Evolutionary conservation across 1,139 yeast genomes (phyloP), one percentile per base, ranked within the genome.

Genomic region (Candida sanyaensis): DNA sequence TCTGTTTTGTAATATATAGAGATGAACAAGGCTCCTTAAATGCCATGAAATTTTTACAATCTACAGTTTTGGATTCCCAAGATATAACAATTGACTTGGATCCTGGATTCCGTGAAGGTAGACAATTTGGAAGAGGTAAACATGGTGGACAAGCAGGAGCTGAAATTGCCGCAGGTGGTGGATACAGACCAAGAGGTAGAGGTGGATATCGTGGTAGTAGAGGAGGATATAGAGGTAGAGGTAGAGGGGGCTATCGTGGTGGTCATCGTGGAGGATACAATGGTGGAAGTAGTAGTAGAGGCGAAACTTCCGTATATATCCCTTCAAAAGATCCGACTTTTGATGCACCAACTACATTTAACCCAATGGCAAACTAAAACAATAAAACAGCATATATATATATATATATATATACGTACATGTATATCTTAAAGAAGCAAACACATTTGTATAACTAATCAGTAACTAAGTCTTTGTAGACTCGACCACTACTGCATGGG

Each of bases 21-120:
- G 67, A 74, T 10, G 84, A 84, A 47, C 76, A 77, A 42, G 91
- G 88, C 44, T 90, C 97, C 0, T 71, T 90, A 41, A 83, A 86
- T 55, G 88, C 97, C 6, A 81, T 92, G 61, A 86, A 90, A 61
- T 92, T 83, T 62, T 72, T 93, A 49, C 84, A 88, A 53, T 85
- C 84, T 43, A 90, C 96, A 0, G 85, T 83, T 58, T 75, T 92
- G 43, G 97, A 92, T 62, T 95, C 92, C 45, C 83, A 89, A 52
- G 74, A 75, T 28, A 78, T 92, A 56, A 84, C 88, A 42, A 87
- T 92, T 43, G 99, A 92, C 66, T 73, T 93, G 57, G 99, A 92
- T 62, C 96, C 97, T 0, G 99, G 99, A 0, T 92, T 92, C 63
- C 81, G 80, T 55, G 97, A 92, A 58, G 98, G 98, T 0, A 77